Base-by-base conservation (phyloP, 768 basidiomycete genomes). In the Lepiota brunneoincarnata region DNA sequence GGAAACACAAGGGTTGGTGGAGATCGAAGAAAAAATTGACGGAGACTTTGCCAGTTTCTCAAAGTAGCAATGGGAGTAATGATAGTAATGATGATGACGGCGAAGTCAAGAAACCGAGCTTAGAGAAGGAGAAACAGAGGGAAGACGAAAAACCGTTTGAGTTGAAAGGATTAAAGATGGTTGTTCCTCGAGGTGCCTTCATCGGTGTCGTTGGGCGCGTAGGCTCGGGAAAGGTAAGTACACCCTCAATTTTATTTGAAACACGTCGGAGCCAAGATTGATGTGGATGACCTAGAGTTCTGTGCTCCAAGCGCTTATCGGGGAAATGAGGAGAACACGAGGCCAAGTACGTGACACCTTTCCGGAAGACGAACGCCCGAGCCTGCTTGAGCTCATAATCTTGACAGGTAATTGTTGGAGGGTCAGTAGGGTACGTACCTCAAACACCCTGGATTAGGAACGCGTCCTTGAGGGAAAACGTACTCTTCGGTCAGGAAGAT, bases 141-240 rank as follows among this genome's bases (percentile, higher is more conserved):
- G 60, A 55, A 17, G 67, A 76, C 38, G 77, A 80, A 51, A 73
- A 70, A 51, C 82, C 82, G 0, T 86, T 85, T 57, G 69, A 73
- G 49, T 62, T 86, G 45, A 71, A 67, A 38, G 66, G 75, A 56
- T 62, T 86, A 49, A 71, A 75, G 50, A 56, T 86, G 31, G 60
- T 63, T 41, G 64, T 84, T 37, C 74, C 74, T 2, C 73, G 68
- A 54, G 87, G 88, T 12, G 71, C 84, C 28, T 81, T 90, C 28
- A 74, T 89, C 6, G 86, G 82, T 1, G 81, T 91, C 23, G 84
- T 91, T n/a, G 89, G 89, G 14, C 75, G 79, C 9, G 84, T 91
- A 28, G 89, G 89, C 0, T 82, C 81, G 38, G 89, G 89, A 24
- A 91, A 91, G 71, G 79, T 82, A 35, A 4, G 64, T 18, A 37